Percentiles rank a stretch among this genome's conserved stretches.
Conservation (phyloP, 1,139 yeast genomes). For the Blastobotrys persicus region DNA sequence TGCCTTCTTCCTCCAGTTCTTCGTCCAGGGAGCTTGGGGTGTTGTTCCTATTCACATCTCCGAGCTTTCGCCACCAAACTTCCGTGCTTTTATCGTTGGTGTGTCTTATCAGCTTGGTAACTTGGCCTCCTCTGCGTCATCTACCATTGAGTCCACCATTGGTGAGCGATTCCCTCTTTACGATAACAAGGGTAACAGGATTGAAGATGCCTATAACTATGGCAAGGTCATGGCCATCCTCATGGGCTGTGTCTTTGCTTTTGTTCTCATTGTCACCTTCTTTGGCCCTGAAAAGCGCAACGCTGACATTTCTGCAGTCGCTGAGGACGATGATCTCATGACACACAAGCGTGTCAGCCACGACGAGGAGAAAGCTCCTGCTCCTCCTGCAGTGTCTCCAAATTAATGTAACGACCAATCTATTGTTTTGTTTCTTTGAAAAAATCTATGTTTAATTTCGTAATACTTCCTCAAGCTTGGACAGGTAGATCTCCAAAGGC, state of each 20-base stretch:
- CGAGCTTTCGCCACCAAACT: slow-evolving; percentile 56
- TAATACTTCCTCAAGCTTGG: too few relatives aligned
- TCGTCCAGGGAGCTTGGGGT: slow-evolving; percentile 90
- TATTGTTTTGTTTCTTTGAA: not conserved
- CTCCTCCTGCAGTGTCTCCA: not conserved
- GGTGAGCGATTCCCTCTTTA: slow-evolving; percentile 49
- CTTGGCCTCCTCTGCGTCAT: slow-evolving; percentile 55
- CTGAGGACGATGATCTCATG: slow-evolving; percentile 1
- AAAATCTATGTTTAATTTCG: too few relatives aligned
- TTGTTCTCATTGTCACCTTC: slow-evolving; percentile 49
- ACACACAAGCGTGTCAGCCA: not conserved
- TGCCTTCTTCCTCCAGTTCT: slow-evolving; percentile 73
- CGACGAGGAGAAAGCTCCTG: not conserved
- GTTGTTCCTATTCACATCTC: slow-evolving; percentile 68
- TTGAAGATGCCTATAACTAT: slow-evolving; percentile 36
- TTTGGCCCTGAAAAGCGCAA: slow-evolving; percentile 73
- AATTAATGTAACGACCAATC: not conserved
- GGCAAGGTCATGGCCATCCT: slow-evolving; percentile 58
- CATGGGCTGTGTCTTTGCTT: slow-evolving; percentile 57
- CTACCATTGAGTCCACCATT: slow-evolving; percentile 55
- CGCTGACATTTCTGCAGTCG: slow-evolving; percentile 25
- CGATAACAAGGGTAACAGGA: slow-evolving; percentile 35
- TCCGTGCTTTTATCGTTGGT: slow-evolving; percentile 52
- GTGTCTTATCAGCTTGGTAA: slow-evolving; percentile 59
- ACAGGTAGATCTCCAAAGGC: too few relatives aligned